These are phyloP conservation scores for Skeletonema costatum DNA, from an alignment of 108 stramenopile species.

Conservation along the genomic window DNA sequence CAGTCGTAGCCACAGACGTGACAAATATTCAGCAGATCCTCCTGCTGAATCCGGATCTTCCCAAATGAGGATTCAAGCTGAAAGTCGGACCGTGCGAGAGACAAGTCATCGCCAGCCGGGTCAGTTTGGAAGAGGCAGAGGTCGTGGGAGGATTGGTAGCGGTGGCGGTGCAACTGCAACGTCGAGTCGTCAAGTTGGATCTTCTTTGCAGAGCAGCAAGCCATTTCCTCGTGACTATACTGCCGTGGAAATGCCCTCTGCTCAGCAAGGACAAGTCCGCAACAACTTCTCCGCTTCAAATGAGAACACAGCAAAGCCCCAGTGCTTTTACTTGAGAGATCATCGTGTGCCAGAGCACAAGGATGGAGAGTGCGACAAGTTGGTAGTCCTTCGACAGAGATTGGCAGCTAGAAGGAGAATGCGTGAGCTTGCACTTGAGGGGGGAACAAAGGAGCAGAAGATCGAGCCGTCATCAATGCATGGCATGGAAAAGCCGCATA, in stretches of 20 bases:
- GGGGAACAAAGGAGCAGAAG: not conserved
- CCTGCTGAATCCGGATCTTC: not conserved
- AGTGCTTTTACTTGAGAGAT: conserved; percentile 3
- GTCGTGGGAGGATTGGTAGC: not conserved
- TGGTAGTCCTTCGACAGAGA: conserved; percentile 38
- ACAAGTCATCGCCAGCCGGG: not conserved
- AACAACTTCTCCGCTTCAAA: not conserved
- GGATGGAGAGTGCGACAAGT: conserved; percentile 51
- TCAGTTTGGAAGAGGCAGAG: not conserved
- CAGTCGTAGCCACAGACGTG: not conserved
- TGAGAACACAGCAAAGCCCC: not conserved
- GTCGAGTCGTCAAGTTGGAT: not conserved
- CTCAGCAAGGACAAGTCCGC: not conserved
- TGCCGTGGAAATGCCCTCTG: not conserved
- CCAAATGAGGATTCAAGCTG: not conserved
- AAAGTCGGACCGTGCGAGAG: not conserved
- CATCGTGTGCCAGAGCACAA: conserved; percentile 42
- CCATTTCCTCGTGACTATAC: not conserved
- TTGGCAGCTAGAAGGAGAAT: conserved; percentile 31
- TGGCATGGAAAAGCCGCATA: not conserved
- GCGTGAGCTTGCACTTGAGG: not conserved
- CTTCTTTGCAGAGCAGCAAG: not conserved
- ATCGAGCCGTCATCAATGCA: not conserved
- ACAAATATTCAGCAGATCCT: not conserved
- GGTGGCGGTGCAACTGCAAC: not conserved